Base-by-base conservation (phyloP, 2,329 filamentous ascomycete genomes). In the Neocucurbitaria cava region DNA sequence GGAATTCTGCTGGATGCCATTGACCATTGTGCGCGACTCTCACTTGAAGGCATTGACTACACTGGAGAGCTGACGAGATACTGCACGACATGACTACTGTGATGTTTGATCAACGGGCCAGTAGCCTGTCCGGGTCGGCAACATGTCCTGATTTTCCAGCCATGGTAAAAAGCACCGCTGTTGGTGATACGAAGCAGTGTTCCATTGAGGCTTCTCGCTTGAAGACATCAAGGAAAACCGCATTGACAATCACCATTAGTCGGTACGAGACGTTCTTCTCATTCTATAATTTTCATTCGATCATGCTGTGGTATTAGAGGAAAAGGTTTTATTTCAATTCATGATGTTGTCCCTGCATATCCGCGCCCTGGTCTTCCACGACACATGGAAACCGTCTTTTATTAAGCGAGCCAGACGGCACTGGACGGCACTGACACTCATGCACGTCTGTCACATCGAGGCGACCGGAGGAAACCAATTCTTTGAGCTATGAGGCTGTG, bases 391-490 rank as follows among this genome's bases (percentile, higher is more conserved):
- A 28, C 40, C 24, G 44, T 33, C 10, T 6, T n/a, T n/a, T 21
- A 18, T 20, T 23, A 40, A 40, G 45, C 45, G 45, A 47, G 45
- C 44, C 15, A 31, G 33, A 43, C n/a, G n/a, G n/a, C n/a, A n/a
- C n/a, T n/a, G n/a, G n/a, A 43, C 18, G 41, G 40, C 24, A 23
- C 41, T 11, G 45, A 31, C 36, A 20, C 18, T 28, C 21, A 40
- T 47, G 45, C 45, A 39, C 9, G 45, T 28, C n/a, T 21, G 17
- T 47, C 45, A 47, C 45, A 26, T 13, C n/a, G 21, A 10, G 40
- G 9, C 40, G 15, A 10, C 40, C 6, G 20, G 26, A 18, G 24
- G 17, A 17, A 5, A 28, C 40, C 18, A 23, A 15, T 11, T 30
- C 13, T 26, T 13, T 11, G 13, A 8, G n/a, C 31, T 17, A 6